These are phyloP conservation scores for Pythium rishiriense DNA, from an alignment of 352 stramenopile genomes.

Conservation along the genomic window DNA sequence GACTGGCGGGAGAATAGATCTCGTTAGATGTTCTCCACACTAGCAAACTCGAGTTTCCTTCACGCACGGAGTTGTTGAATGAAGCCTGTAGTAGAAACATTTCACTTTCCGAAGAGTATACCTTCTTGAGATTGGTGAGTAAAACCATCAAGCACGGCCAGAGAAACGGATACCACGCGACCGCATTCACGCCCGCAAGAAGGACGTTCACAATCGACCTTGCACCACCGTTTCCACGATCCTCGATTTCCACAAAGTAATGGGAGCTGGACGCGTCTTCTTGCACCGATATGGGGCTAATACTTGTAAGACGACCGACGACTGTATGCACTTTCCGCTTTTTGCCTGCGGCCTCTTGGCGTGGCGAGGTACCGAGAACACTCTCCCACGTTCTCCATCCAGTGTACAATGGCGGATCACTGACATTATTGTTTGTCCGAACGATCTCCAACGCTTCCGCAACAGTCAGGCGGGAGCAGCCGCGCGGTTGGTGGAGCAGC, in stretches of 20 bases:
- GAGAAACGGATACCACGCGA: conserved; percentile 55
- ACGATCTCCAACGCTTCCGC: conserved; percentile 32
- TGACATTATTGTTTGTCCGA: conserved; percentile 30
- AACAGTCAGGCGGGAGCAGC: conserved; percentile 4
- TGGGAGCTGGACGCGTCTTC: conserved; percentile 38
- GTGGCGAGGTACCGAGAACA: not conserved
- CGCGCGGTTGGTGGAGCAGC: conserved; percentile 1
- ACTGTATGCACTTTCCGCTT: conserved; percentile 43
- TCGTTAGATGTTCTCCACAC: not conserved
- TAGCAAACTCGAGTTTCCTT: conserved; percentile 3
- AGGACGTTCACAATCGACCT: conserved; percentile 49
- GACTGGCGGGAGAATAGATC: too few relatives aligned
- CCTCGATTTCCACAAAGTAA: conserved; percentile 70
- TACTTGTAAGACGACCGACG: conserved; percentile 45
- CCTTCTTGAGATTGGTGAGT: conserved; percentile 64
- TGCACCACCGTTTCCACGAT: not conserved
- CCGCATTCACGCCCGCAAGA: conserved; percentile 34
- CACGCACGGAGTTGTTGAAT: not conserved
- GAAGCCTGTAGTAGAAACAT: conserved; percentile 62
- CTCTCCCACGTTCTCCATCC: conserved; percentile 30
- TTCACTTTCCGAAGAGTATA: conserved; percentile 57
- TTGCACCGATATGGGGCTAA: conserved; percentile 61
- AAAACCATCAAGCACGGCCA: conserved; percentile 41
- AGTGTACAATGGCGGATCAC: conserved; percentile 52
- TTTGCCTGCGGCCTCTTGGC: conserved; percentile 17